Evolutionary conservation across 768 basidiomycete genomes (phyloP).

Genomic region (Cystofilobasidium capitatum): DNA sequence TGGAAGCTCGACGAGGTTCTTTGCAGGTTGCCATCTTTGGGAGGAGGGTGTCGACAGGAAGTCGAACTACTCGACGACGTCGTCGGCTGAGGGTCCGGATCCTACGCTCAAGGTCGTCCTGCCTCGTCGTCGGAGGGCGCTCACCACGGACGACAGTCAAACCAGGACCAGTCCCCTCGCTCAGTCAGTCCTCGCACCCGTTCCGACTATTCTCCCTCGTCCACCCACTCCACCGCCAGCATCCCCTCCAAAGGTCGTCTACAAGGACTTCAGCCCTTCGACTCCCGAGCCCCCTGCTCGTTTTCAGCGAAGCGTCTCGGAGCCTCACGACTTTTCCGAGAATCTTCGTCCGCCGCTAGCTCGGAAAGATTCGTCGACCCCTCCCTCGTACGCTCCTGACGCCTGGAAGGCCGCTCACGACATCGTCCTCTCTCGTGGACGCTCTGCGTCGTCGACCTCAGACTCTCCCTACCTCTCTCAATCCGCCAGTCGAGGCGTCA

Average conservation of each 20-base stretch:
- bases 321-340: background rate
- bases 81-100: no score
- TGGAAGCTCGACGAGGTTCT: no score
- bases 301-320: background rate
- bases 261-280: background rate
- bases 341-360: background rate
- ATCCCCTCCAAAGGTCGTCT: background rate
- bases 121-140: no score
- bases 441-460: background rate
- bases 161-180: no score
- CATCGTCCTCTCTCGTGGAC: background rate
- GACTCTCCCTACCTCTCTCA: background rate
- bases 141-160: no score
- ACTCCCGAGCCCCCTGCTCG: background rate
- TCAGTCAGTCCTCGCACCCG: background rate
- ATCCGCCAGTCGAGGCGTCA: background rate
- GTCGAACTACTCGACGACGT: no score
- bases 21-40: no score
- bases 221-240: conserved; percentile 8
- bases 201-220: background rate
- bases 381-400: background rate
- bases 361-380: background rate
- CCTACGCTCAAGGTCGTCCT: no score
- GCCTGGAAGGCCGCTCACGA: conserved; percentile 3
- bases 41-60: no score